Base-by-base conservation (phyloP, 129 eudicot genomes). In the Mikania micrantha region DNA sequence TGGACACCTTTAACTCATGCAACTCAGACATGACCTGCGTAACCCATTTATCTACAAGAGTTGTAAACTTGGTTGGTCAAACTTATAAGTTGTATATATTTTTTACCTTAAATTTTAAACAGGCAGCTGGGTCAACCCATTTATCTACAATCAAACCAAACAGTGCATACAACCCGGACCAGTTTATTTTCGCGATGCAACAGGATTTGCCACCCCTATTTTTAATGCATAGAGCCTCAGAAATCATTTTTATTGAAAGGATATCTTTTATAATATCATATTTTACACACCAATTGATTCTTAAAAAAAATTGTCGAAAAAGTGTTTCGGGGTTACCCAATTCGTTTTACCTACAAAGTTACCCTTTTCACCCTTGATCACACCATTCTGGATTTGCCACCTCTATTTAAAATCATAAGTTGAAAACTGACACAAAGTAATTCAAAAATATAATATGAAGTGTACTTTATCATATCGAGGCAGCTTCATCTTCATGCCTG, bases 401-500 rank as follows among this genome's bases (percentile, higher is more conserved):
- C 56, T 69, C 66, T 69, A 54, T 48, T 42, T 27, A 50, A 58
- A 38, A 38, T 40, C 57, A 72, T 62, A 42, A 31, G 45, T 28
- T 41, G 48, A 57, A 8, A 53, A 62, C 4, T 19, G 44, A 53
- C 44, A 27, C 22, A 60, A 16, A 52, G 35, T 60, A 63, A 25
- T 35, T 35, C 1, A 39, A 45, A 59, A 29, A 59, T 32, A 59
- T 12, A 20, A 9, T 32, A 72, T 21, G 32, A 47, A 52, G 63
- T 38, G 52, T 66, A 45, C 98, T 83, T 93, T 93, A 65, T 93
- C 85, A 68, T 93, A 93, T 73, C 98, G 79, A 53, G 98, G 98
- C 11, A 93, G 76, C 92, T 88, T 93, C 89, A 93, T 82, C 85
- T 88, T 93, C 75, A 52, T 66, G 72, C 98, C 98, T 93, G 86